Percentiles rank a stretch among this genome's conserved stretches.
Evolutionary conservation across 306 rosid species (phyloP).

Genomic region (Vigna hirtella): DNA sequence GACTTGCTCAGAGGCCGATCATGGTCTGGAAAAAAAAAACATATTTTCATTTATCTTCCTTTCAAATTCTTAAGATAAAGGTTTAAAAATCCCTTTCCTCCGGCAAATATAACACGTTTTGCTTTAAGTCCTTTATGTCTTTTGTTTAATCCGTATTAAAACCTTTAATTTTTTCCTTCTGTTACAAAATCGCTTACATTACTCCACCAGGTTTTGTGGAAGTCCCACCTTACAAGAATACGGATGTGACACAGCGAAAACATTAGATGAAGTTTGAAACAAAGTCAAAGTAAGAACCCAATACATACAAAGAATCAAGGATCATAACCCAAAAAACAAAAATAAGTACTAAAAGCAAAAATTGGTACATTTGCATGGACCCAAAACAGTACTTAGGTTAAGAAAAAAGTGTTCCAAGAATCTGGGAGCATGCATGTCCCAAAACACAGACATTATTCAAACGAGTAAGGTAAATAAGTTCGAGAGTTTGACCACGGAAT

Average conservation of each 20-base stretch:
- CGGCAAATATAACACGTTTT: background rate
- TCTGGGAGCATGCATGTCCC: background rate
- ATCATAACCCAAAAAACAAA: no score
- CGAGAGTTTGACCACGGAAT: background rate
- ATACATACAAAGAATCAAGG: background rate
- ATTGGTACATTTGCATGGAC: background rate
- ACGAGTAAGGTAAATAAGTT: background rate
- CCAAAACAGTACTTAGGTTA: background rate
- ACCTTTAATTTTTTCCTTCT: background rate
- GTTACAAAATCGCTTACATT: background rate
- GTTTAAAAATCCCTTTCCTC: background rate
- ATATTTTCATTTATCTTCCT: constrained; percentile 15
- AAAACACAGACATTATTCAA: background rate
- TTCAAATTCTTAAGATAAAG: background rate
- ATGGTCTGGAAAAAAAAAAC: constrained; percentile 61
- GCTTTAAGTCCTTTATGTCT: background rate
- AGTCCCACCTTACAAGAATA: background rate
- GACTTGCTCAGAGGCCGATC: constrained; percentile 92
- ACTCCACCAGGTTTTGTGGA: background rate
- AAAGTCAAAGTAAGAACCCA: background rate
- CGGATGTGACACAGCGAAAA: background rate
- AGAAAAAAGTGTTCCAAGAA: background rate
- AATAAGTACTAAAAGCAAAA: background rate
- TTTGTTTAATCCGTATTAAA: background rate
- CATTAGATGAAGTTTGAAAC: background rate